Base-by-base conservation (phyloP, 768 basidiomycete species). In the Arthromyces matolae region DNA sequence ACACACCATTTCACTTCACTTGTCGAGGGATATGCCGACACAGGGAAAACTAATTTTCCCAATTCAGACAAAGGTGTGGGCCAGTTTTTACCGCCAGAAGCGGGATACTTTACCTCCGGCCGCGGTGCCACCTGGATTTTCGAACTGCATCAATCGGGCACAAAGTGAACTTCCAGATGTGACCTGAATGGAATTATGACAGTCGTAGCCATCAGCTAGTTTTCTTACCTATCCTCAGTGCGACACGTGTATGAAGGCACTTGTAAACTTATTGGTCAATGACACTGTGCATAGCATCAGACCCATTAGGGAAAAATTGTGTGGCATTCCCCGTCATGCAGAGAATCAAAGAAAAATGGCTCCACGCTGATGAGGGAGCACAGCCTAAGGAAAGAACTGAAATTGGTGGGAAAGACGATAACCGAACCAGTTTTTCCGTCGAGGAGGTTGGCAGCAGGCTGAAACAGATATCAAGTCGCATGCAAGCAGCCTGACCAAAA, bases 1-100 rank as follows among this genome's bases (percentile, higher is more conserved):
- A 29, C 51, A 57, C 53, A 59, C 45, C 53, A 49, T 45, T 48
- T 50, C 31, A 51, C 45, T 51, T 54, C 49, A 42, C 56, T 35
- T 29, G 52, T 51, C 50, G 54, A 52, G 38, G 19, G 16, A 45
- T n/a, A 33, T 47, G 44, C 58, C 53, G 49, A 49, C 20, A 45
- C 38, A 33, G 45, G 49, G 45, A 35, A 29, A 22, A 49, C 37
- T 18, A 42, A 28, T 50, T 50, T 48, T 42, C 50, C 47, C 24
- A 36, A 47, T 49, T 35, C 19, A 38, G 36, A 51, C 22, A 45
- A 53, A 50, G 57, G 52, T 58, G 57, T 58, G 57, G 32, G 38
- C 25, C 24, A 19, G 42, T 37, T 37, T 35, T 23, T 40, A 33
- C 29, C 35, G 47, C 49, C 49, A 41, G 39, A 42, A 56, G 42